Evolutionary conservation across 257 asterid species (phyloP).

Genomic region (Ocimum tenuiflorum): DNA sequence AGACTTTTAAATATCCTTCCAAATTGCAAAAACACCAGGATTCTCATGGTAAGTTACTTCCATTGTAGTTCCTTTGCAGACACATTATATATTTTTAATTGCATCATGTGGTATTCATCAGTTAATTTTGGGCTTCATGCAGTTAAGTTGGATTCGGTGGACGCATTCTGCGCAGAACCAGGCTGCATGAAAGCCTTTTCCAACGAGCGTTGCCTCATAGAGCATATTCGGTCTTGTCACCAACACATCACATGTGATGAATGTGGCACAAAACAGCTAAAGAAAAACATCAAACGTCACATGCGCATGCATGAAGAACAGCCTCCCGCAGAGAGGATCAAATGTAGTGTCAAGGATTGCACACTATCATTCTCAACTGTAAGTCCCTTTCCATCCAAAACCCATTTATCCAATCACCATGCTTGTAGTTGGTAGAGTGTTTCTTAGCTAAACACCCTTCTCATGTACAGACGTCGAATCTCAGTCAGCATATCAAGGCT

Average conservation of each 20-base stretch:
- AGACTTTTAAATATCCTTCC: constrained; percentile 59
- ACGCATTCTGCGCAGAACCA: constrained; percentile 70
- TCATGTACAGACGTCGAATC: constrained; percentile 57
- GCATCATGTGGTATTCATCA: neutral
- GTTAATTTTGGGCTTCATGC: constrained; percentile 21
- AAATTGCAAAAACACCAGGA: constrained; percentile 60
- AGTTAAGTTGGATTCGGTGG: constrained; percentile 70
- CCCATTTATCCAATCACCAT: neutral
- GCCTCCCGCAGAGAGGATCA: constrained; percentile 32
- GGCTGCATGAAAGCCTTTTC: constrained; percentile 80
- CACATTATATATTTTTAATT: neutral
- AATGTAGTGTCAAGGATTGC: constrained; percentile 58
- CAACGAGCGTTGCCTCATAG: constrained; percentile 63
- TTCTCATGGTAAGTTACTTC: constrained; percentile 54
- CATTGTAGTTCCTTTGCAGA: neutral
- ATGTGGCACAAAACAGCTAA: constrained; percentile 72
- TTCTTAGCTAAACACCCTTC: neutral
- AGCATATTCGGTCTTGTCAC: constrained; percentile 62
- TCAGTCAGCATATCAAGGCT: constrained; percentile 68
- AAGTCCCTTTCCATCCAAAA: constrained; percentile 14
- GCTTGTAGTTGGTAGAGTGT: neutral
- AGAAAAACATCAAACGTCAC: constrained; percentile 84
- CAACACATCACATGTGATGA: constrained; percentile 55
- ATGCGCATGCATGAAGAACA: constrained; percentile 50
- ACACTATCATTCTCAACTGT: constrained; percentile 55